Conservation (phyloP, 2,329 filamentous ascomycete species). For the Fusarium sp. region DNA sequence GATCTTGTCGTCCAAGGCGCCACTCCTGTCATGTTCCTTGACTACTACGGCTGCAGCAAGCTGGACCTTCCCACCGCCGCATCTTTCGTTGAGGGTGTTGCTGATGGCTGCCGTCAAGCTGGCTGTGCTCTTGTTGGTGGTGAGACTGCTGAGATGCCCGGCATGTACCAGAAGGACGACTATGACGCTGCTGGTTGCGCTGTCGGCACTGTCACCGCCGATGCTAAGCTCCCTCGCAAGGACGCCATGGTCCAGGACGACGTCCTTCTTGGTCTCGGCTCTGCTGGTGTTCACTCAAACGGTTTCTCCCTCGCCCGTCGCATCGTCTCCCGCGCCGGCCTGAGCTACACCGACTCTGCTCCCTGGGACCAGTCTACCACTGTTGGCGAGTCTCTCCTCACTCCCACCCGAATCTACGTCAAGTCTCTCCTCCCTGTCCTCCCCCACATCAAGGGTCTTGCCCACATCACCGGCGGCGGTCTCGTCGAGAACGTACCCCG, state of each 20-base stretch:
- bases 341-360: conserved; percentile 75
- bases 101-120: conserved; percentile 83
- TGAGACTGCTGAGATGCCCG: conserved; percentile 98
- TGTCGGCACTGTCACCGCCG: conserved; percentile 79
- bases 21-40: conserved; percentile 93
- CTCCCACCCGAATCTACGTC: conserved; percentile 94
- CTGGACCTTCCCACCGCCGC: conserved; percentile 81
- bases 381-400: conserved; percentile 81
- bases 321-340: conserved; percentile 77
- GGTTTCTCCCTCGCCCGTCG: conserved; percentile 96
- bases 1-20: conserved; percentile 96
- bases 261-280: conserved; percentile 84
- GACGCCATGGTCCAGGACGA: conserved; percentile 83
- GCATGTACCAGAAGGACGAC: conserved; percentile 86
- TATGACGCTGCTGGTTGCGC: conserved; percentile 95
- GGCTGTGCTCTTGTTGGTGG: conserved; percentile 94
- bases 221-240: conserved; percentile 77
- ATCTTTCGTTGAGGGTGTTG: conserved; percentile 90
- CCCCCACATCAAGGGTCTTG: conserved; percentile 84
- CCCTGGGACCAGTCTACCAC: conserved; percentile 75
- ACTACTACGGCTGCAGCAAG: conserved; percentile 95
- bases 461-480: conserved; percentile 96
- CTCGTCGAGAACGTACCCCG: conserved; percentile 93
- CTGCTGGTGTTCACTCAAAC: conserved; percentile 92
- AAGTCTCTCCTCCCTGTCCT: conserved; percentile 76